Conservation (phyloP, 805 yeast genomes). For the Torulaspora delbrueckii region DNA sequence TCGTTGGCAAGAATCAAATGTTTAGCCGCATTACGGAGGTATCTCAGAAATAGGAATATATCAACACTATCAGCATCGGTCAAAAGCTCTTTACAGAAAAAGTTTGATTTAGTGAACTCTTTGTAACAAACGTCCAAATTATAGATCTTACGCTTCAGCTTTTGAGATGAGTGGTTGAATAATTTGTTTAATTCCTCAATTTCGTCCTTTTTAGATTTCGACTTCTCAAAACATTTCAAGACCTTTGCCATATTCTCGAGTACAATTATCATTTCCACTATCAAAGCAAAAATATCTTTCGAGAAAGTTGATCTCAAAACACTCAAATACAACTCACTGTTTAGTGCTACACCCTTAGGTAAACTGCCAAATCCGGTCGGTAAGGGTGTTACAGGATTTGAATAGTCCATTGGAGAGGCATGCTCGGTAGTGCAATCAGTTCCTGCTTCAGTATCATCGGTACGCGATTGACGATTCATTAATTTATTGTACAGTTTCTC, state of each 20-base stretch:
- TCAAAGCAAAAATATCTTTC: constrained; percentile 27
- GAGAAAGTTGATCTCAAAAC: constrained; percentile 35
- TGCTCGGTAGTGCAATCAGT: not conserved
- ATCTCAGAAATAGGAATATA: constrained; percentile 40
- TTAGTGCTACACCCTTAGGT: constrained; percentile 3
- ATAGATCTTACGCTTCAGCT: constrained; percentile 31
- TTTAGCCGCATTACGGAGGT: constrained; percentile 40
- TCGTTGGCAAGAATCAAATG: constrained; percentile 29
- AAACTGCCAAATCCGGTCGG: constrained; percentile 26
- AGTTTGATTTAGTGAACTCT: constrained; percentile 35
- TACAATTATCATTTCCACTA: constrained; percentile 33
- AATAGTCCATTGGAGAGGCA: constrained; percentile 15
- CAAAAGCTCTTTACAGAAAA: constrained; percentile 36
- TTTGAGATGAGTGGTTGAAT: constrained; percentile 15
- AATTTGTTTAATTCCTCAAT: constrained; percentile 5
- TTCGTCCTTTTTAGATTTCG: constrained; percentile 2
- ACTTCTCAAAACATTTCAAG: constrained; percentile 10
- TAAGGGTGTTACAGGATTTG: constrained; percentile 35
- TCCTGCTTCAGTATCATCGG: not conserved
- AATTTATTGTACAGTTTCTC: constrained; percentile 14
- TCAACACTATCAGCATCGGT: constrained; percentile 36
- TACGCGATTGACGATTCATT: not conserved
- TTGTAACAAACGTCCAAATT: constrained; percentile 36
- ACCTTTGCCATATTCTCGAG: constrained; percentile 24
- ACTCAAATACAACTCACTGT: constrained; percentile 26